Base-by-base conservation (phyloP, 73 alveolate species). In the Tetrahymena borealis region DNA sequence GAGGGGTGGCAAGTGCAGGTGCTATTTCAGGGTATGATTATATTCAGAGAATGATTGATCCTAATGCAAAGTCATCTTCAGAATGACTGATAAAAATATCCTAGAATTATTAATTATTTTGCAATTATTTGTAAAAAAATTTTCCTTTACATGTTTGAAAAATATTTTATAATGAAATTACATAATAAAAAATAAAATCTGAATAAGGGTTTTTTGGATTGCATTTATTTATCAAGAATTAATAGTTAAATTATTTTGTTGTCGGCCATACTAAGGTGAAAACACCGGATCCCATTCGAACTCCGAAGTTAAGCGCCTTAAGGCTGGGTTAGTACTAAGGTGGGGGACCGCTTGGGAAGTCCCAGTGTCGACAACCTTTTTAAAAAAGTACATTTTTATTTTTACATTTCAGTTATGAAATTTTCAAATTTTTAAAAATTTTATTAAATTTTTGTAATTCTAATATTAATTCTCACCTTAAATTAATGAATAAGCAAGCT, bases 341-440 rank as follows among this genome's bases (percentile, higher is more conserved):
- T 98, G 99, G 99, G 99, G 98, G 99, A 98, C 99, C 99, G 99
- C 98, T 96, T 97, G 99, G 99, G 99, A 98, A 97, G 97, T 98
- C 98, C 98, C 90, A 92, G 97, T 96, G 98, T 95, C 90, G 98
- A 96, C 91, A 96, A 96, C 98, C 78, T 28, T 39, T 94, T 94
- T 95, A 24, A n/a, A 40, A 15, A n/a, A 3, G 18, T 42, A 2
- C 33, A n/a, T n/a, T 16, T 42, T 42, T 6, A 2, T 42, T 42
- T 12, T n/a, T 42, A 7, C 3, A n/a, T n/a, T 12, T 7, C 16
- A 6, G 24, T n/a, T 11, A 7, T 1, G 3, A 42, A 6, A 42
- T 16, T 2, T 11, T 15, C 24, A 8, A 5, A 40, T 15, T 40
- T n/a, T n/a, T n/a, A n/a, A 8, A 40, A 40, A 42, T 42, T 42